Base-by-base conservation (phyloP, 495 filamentous ascomycete genomes). In the Hypoxylon crocopeplum region DNA sequence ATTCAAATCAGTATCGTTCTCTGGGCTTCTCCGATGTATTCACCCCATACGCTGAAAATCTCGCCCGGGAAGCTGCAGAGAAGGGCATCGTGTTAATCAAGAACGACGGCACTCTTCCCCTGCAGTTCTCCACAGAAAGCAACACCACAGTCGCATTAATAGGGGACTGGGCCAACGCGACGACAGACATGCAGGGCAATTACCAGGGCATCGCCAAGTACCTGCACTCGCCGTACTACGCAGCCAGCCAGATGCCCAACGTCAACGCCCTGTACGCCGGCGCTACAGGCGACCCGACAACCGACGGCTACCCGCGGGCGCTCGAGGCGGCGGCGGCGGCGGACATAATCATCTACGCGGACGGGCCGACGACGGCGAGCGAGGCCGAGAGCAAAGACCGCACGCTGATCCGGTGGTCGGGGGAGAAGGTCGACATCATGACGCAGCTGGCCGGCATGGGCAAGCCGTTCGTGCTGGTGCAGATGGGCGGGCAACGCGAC, bases 41-140 rank as follows among this genome's bases (percentile, higher is more conserved):
- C 5, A 75, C 75, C 0, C 75, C 78, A 2, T 57, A 79, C 36
- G 75, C 81, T 0, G 77, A 82, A 71, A 71, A 80, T 12, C 77
- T 88, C 27, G 79, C 84, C 0, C 80, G 82, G 46, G 72, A 82
- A 60, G 85, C 85, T 0, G 84, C 85, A 0, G 80, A 80, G 6
- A 73, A 83, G 62, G 80, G 85, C 3, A 85, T 84, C 32, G 79
- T 82, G 5, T 72, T 88, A 3, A 73, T 87, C 7, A 86, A 87
- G 72, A 88, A 88, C 48, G 80, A 87, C 25, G 82, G 63, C 13
- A 56, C 41, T 11, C 63, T 80, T 4, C 73, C 73, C 6, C 67
- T 88, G 1, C 83, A 84, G 0, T 64, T 83, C n/a, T 69, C 75
- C 1, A 62, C 71, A 7, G 69, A 65, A 1, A 45, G 49, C 12